Evolutionary conservation across 1,139 yeast genomes (phyloP), one percentile per base, ranked within the genome.

Genomic region (Zygosaccharomyces pseudobailii): DNA sequence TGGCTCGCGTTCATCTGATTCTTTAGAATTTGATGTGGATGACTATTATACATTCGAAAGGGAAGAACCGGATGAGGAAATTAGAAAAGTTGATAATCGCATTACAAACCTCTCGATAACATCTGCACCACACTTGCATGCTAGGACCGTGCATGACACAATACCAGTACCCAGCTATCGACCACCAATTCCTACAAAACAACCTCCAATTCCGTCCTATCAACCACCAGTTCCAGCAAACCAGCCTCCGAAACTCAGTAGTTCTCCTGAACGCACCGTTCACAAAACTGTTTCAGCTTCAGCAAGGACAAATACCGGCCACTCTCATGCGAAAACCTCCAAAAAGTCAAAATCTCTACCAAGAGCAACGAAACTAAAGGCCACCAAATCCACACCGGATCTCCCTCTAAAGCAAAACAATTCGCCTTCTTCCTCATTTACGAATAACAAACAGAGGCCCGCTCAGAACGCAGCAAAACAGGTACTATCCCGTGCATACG

Each of bases 41-140:
- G 56, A 55, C 43, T 55, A 51, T 31, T 61, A 55, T 37, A 56
- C 45, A 31, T 56, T 47, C 6, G 46, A 20, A 3, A 31, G 36
- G 19, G 43, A 35, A 21, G 31, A 41, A 8, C 47, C 44, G 17
- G 57, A 54, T n/a, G 53, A 54, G 44, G 61, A 58, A 42, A 46
- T 53, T 9, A 57, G 56, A 23, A 59, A 71, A 45, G 58, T 62
- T n/a, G 71, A 68, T 41, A 58, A 73, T 40, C 49, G 40, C 24
- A 45, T 45, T 36, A 42, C 50, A 5, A 48, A 43, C n/a, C 36
- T 50, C n/a, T 53, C 54, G 3, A 45, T 51, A 19, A 39, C 43
- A 17, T 48, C 53, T 34, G 44, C 48, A n/a, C 42, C 47, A 8
- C 32, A 39, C 31, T 17, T 40, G 19, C 44, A 37, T 13, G 27